phyloP scores from a whole-genome alignment of 208 protist genomes.

The Polymyxa betae region DNA sequence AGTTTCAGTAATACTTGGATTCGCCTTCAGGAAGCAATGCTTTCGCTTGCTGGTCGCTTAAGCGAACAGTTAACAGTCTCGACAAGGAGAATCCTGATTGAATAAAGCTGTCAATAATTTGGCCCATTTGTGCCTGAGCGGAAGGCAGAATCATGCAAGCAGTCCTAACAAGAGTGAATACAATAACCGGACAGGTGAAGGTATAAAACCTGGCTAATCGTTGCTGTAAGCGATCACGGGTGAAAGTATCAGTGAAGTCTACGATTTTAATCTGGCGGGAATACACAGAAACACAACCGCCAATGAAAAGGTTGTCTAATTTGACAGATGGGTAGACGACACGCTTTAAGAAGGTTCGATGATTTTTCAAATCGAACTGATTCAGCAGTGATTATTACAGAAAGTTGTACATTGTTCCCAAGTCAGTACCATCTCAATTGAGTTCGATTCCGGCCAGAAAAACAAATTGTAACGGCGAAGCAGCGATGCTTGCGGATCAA shows the following conservation, averaged over 20 bases:
- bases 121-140: constrained; percentile 61
- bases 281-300: constrained; percentile 86
- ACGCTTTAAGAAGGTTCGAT: constrained; percentile 86
- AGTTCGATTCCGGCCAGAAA: constrained; percentile 83
- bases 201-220: no score
- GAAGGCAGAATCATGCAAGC: constrained; percentile 66
- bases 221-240: constrained; percentile 48
- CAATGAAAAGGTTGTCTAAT: constrained; percentile 84
- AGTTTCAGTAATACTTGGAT: no score
- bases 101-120: constrained; percentile 60
- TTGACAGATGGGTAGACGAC: constrained; percentile 78
- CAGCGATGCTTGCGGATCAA: constrained; percentile 75
- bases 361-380: constrained; percentile 83
- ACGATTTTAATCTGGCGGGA: constrained; percentile 86
- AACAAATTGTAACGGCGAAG: constrained; percentile 84
- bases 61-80: not conserved
- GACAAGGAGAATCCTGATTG: constrained; percentile 62
- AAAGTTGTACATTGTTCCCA: constrained; percentile 14
- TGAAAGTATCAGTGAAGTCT: constrained; percentile 86
- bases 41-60: constrained; percentile 59
- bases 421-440: constrained; percentile 83
- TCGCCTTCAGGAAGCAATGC: constrained; percentile 56
- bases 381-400: not conserved
- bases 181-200: no score
- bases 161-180: no score